Evolutionary conservation across 208 protist species (phyloP).

Genomic region (Crithidia expoeki): DNA sequence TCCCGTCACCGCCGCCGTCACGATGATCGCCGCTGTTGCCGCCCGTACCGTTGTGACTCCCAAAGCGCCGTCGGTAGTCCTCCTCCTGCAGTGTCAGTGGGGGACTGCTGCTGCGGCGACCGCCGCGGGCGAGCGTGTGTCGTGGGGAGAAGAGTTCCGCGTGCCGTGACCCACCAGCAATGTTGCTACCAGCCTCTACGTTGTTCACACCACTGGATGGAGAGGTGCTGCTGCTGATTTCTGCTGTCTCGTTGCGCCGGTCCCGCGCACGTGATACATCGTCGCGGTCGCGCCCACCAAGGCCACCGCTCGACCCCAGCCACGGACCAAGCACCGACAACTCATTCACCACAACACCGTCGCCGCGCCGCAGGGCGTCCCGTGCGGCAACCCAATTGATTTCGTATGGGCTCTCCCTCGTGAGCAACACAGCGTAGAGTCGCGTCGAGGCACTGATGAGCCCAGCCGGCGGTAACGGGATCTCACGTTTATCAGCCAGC

Average conservation of each 20-base stretch:
- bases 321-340: slow-evolving; percentile 36
- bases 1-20: slow-evolving; percentile 4
- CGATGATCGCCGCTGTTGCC: not conserved
- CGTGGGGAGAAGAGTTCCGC: too few species aligned
- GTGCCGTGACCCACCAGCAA: not conserved
- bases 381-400: slow-evolving; percentile 50
- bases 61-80: slow-evolving; percentile 25
- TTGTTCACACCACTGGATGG: too few species aligned
- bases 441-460: slow-evolving; percentile 24
- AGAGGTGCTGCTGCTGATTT: not conserved
- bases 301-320: not conserved
- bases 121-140: not conserved
- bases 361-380: slow-evolving; percentile 33
- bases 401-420: slow-evolving; percentile 35
- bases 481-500: not conserved
- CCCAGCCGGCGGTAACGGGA: not conserved
- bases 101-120: not conserved
- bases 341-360: slow-evolving; percentile 52
- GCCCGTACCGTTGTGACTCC: not conserved
- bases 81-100: slow-evolving; percentile 36
- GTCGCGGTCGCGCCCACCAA: not conserved
- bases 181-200: too few species aligned
- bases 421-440: slow-evolving; percentile 44
- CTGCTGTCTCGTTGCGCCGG: not conserved
- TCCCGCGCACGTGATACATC: not conserved